Percentiles rank a stretch among this genome's conserved stretches.
phyloP scores from a whole-genome alignment of 331 rosid species.

The Quercus phellos region DNA sequence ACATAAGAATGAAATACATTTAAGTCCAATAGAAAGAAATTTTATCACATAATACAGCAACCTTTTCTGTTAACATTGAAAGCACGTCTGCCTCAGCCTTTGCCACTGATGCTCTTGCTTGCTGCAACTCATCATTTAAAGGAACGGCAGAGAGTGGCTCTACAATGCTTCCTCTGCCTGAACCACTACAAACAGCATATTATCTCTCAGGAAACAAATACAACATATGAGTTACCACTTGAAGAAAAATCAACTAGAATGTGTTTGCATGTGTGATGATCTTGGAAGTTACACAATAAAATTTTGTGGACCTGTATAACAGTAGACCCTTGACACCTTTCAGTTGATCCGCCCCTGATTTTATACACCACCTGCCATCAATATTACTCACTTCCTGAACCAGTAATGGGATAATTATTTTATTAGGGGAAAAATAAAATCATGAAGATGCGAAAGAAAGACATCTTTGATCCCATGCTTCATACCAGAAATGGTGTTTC shows the following conservation, averaged over 20 bases:
- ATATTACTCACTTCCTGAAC: slow-evolving; percentile 71
- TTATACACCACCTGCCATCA: slow-evolving; percentile 95
- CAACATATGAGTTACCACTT: slow-evolving; percentile 16
- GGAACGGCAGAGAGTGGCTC: slow-evolving; percentile 88
- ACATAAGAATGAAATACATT: slow-evolving; percentile 9
- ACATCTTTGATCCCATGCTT: slow-evolving; percentile 19
- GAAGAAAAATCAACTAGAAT: not conserved
- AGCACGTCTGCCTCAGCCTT: slow-evolving; percentile 89
- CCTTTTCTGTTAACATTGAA: slow-evolving; percentile 68
- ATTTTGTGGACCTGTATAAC: slow-evolving; percentile 65
- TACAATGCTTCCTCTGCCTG: slow-evolving; percentile 61
- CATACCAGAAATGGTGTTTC: slow-evolving; percentile 64
- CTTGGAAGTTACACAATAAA: slow-evolving; percentile 19
- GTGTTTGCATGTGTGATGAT: slow-evolving; percentile 17
- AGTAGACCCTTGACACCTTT: slow-evolving; percentile 65
- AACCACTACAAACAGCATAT: slow-evolving; percentile 52
- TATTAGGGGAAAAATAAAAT: slow-evolving; percentile 20
- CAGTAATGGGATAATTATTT: slow-evolving; percentile 28
- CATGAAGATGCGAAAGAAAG: slow-evolving; percentile 11
- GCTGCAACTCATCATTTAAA: slow-evolving; percentile 86
- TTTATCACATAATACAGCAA: slow-evolving; percentile 26
- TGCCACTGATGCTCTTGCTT: slow-evolving; percentile 61
- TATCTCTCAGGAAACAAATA: slow-evolving; percentile 39
- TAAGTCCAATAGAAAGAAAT: slow-evolving; percentile 9
- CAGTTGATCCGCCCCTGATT: slow-evolving; percentile 48